Evolutionary conservation across 2,329 filamentous ascomycete species (phyloP).

Genomic region (Calonectria honghensis): DNA sequence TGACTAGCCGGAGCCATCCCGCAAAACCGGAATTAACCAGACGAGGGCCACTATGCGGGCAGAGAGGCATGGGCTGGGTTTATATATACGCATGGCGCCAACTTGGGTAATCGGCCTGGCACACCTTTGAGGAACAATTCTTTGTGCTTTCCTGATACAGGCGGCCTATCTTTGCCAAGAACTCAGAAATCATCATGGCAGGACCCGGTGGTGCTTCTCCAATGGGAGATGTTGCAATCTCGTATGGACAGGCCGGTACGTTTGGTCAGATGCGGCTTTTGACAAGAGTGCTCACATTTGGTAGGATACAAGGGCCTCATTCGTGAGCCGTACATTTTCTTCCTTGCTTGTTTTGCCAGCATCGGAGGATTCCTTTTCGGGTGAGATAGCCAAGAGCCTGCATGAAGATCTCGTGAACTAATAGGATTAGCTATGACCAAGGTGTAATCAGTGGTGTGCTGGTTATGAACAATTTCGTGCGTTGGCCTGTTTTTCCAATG

Average conservation of each 20-base stretch:
- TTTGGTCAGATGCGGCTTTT: neutral
- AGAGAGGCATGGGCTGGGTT: neutral
- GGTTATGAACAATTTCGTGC: slow-evolving; percentile 35
- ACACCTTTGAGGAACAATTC: neutral
- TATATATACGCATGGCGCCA: slow-evolving; percentile 25
- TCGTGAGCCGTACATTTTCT: slow-evolving; percentile 36
- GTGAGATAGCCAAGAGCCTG: neutral
- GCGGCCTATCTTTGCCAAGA: neutral
- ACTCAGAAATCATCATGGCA: slow-evolving; percentile 9
- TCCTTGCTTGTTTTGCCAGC: slow-evolving; percentile 32
- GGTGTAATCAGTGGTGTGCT: slow-evolving; percentile 36
- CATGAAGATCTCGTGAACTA: neutral
- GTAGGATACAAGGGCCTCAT: slow-evolving; percentile 34
- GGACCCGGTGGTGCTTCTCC: slow-evolving; percentile 25
- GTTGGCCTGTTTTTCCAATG: neutral
- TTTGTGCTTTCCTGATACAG: neutral
- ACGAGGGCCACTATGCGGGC: neutral
- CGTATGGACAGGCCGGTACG: slow-evolving; percentile 33
- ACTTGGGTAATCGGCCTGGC: neutral
- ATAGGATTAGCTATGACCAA: slow-evolving; percentile 26
- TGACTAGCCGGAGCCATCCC: slow-evolving; percentile 19
- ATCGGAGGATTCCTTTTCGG: slow-evolving; percentile 35
- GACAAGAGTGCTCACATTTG: neutral
- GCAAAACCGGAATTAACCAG: slow-evolving; percentile 2
- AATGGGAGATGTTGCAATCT: slow-evolving; percentile 28